Evolutionary conservation across 495 filamentous ascomycete species (phyloP), one percentile per base, ranked within the genome.

Genomic region (Penicillium nucicola): DNA sequence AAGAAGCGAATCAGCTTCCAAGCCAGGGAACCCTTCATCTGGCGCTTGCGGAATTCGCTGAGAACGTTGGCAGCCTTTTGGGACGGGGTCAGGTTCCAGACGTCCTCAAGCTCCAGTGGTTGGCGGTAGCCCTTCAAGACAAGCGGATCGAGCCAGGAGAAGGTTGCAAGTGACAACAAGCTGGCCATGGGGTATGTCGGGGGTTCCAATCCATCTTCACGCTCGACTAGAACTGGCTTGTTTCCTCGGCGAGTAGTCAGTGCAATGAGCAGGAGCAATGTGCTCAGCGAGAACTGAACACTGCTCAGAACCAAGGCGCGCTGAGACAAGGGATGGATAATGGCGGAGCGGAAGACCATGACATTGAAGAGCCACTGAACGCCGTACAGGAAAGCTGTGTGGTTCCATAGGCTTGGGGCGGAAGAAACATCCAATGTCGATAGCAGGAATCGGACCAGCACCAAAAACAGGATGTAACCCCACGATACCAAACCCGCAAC

Each of bases 61-160:
- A 97, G 72, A 23, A 97, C 79, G 1, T 74, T 70, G 38, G 84
- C 85, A 25, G 93, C 89, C 65, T 97, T 95, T 66, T 97, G 92
- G 53, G 84, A 89, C 15, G 90, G 80, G 12, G 87, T 75, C 57
- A 97, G 67, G 62, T 97, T 96, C 95, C 95, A 97, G 15, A 99
- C 88, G 63, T 92, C 84, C 17, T 82, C 65, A 17, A 97, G 75
- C 55, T 90, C 89, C 31, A 93, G 77, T 0, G 92, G 83, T 59
- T 93, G 88, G 57, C 79, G 84, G 69, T 90, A 99, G n/a, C 93
- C 95, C 56, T 89, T 82, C 82, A 84, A 87, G 40, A 99, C 84
- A 50, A 99, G 84, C 1, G 86, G 66, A 67, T 97, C 91, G 28
- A 97, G 78, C 95, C 95, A 99, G 10, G 80, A 67, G 62, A 96